Conservation (phyloP, 2,329 filamentous ascomycete genomes). For the Cordyceps sp. region DNA sequence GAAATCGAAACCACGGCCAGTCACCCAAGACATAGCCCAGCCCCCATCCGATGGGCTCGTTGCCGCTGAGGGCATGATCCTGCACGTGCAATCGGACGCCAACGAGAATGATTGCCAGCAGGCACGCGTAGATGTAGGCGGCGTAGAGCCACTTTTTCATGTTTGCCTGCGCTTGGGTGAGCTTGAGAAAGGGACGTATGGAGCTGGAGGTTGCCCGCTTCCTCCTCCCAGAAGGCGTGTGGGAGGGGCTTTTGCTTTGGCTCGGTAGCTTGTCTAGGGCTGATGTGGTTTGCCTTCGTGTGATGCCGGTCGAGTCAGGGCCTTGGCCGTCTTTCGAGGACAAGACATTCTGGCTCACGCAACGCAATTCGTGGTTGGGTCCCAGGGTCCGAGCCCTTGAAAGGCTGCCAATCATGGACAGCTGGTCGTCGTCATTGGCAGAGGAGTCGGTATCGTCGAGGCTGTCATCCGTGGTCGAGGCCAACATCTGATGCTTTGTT, state of each 20-base stretch:
- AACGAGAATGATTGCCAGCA: slow-evolving; percentile 48
- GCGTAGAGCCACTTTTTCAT: slow-evolving; percentile 75
- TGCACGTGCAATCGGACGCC: slow-evolving; percentile 57
- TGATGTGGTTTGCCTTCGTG: slow-evolving; percentile 36
- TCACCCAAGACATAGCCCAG: slow-evolving; percentile 80
- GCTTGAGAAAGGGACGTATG: slow-evolving; percentile 56
- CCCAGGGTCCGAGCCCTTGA: slow-evolving; percentile 15
- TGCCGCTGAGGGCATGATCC: slow-evolving; percentile 45
- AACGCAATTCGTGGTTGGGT: too few relatives aligned
- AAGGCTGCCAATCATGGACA: slow-evolving; percentile 6
- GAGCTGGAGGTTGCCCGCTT: slow-evolving; percentile 49
- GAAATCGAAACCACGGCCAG: slow-evolving; percentile 51
- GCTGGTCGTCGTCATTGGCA: slow-evolving; percentile 14
- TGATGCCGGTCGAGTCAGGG: slow-evolving; percentile 6
- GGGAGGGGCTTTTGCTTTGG: slow-evolving; percentile 24
- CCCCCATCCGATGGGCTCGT: slow-evolving; percentile 86
- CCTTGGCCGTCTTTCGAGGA: slow-evolving; percentile 6
- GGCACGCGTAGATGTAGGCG: slow-evolving; percentile 53
- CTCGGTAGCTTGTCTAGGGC: slow-evolving; percentile 14
- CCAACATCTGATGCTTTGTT: slow-evolving; percentile 23
- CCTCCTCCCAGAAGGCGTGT: slow-evolving; percentile 46
- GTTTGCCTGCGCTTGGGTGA: slow-evolving; percentile 64
- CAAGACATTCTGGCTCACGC: too few relatives aligned
- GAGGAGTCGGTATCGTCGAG: slow-evolving; percentile 14
- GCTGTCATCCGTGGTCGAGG: slow-evolving; percentile 13